Conservation (phyloP, 2,329 filamentous ascomycete genomes). For the Leptographium lundbergii region DNA sequence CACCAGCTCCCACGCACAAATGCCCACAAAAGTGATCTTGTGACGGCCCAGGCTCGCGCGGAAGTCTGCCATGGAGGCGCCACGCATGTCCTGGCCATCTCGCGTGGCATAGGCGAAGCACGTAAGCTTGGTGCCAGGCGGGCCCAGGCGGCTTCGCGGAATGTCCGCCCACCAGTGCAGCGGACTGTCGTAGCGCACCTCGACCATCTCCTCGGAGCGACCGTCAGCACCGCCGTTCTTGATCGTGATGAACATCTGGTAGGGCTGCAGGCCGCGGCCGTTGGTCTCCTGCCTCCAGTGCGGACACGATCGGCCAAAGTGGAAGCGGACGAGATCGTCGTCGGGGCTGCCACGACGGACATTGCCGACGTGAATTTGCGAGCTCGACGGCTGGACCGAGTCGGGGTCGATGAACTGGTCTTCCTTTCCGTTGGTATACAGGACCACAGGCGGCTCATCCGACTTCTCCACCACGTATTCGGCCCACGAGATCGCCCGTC, state of each 20-base stretch:
- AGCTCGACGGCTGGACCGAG: slow-evolving; percentile 44
- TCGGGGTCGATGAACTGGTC: slow-evolving; percentile 41
- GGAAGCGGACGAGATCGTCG: slow-evolving; percentile 53
- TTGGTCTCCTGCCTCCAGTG: slow-evolving; percentile 69
- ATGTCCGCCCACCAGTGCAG: slow-evolving; percentile 70
- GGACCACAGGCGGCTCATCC: slow-evolving; percentile 32
- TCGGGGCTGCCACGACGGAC: slow-evolving; percentile 29
- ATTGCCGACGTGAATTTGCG: slow-evolving; percentile 39
- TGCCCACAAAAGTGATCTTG: slow-evolving; percentile 30
- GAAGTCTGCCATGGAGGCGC: slow-evolving; percentile 35
- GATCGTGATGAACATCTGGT: slow-evolving; percentile 59
- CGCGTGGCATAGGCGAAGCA: slow-evolving; percentile 45
- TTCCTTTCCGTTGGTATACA: slow-evolving; percentile 27
- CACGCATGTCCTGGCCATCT: slow-evolving; percentile 32
- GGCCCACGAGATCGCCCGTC: slow-evolving; percentile 58
- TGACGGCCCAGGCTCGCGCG: slow-evolving; percentile 28
- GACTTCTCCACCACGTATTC: slow-evolving; percentile 61
- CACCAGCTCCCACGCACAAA: slow-evolving; percentile 38
- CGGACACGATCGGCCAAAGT: slow-evolving; percentile 65
- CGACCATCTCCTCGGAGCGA: slow-evolving; percentile 24
- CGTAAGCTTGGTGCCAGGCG: slow-evolving; percentile 53
- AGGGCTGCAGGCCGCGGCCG: slow-evolving; percentile 51
- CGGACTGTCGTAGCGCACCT: slow-evolving; percentile 57
- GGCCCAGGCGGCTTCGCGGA: slow-evolving; percentile 49
- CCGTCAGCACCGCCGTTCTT: slow-evolving; percentile 35